These are phyloP conservation scores for Suillus tomentosus DNA, from an alignment of 768 basidiomycete species.

Conservation along the genomic window DNA sequence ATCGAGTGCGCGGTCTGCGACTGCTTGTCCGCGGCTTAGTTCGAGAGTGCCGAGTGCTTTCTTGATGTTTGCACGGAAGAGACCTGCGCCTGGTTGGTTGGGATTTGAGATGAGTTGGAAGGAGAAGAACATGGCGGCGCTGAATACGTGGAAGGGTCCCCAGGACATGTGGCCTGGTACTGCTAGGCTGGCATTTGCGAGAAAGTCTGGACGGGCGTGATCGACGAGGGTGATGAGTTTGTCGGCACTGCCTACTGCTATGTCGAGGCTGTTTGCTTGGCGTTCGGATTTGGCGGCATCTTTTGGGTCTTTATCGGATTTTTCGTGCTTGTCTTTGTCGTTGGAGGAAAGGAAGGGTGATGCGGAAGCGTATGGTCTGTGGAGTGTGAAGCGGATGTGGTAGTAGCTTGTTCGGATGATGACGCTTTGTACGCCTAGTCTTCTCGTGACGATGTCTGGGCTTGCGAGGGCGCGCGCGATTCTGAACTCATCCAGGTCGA, in stretches of 20 bases:
- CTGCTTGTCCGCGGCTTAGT: conserved; percentile 60
- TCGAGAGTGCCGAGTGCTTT: conserved; percentile 69
- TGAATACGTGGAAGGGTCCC: conserved; percentile 84
- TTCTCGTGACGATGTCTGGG: conserved; percentile 54
- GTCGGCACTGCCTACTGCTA: conserved; percentile 75
- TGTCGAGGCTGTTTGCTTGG: conserved; percentile 62
- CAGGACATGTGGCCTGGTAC: conserved; percentile 85
- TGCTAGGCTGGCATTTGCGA: conserved; percentile 65
- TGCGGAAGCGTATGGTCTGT: conserved; percentile 66
- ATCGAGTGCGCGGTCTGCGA: conserved; percentile 75
- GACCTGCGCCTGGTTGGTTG: conserved; percentile 74
- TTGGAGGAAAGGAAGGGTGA: conserved; percentile 23
- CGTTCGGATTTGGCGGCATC: conserved; percentile 32
- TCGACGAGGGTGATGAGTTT: conserved; percentile 77
- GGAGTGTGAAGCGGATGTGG: conserved; percentile 84
- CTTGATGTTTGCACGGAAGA: conserved; percentile 76
- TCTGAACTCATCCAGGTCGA: conserved; percentile 75
- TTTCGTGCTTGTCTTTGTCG: conserved; percentile 36
- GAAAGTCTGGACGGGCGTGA: conserved; percentile 75
- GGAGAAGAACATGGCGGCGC: conserved; percentile 90
- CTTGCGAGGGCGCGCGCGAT: conserved; percentile 74
- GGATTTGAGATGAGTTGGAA: conserved; percentile 83
- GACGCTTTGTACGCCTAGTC: conserved; percentile 79
- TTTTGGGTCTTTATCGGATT: conserved; percentile 28
- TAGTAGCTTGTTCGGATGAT: conserved; percentile 77